These are phyloP conservation scores for Phialophora verrucosa DNA, from an alignment of 2,329 filamentous ascomycete species.

Conservation along the genomic window DNA sequence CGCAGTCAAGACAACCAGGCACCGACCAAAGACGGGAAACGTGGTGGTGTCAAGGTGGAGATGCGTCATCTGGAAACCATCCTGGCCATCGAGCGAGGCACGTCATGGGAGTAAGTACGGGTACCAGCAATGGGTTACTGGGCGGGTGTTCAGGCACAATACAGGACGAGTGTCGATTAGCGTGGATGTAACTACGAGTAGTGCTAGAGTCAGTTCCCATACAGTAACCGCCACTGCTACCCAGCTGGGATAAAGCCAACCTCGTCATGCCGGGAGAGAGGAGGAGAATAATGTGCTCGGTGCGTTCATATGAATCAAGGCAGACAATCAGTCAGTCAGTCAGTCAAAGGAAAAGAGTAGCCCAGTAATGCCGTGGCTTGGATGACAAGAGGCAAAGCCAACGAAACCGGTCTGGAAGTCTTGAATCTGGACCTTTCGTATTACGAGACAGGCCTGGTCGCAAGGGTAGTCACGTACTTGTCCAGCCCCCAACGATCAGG, in stretches of 20 bases:
- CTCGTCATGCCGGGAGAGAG: too few species aligned
- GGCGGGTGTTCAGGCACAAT: slow-evolving; percentile 4
- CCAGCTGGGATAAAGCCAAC: too few species aligned
- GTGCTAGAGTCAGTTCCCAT: too few species aligned
- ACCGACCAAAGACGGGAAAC: slow-evolving; percentile 20
- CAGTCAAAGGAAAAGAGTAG: background rate
- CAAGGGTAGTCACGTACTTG: too few species aligned
- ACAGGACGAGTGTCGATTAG: background rate
- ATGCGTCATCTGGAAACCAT: slow-evolving; percentile 45
- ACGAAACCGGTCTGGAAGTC: background rate
- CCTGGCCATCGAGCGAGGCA: slow-evolving; percentile 42
- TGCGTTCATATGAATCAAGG: too few species aligned
- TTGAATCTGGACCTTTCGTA: background rate
- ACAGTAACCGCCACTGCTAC: too few species aligned
- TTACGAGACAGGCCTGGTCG: background rate
- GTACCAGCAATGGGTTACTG: background rate
- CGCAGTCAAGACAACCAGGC: slow-evolving; percentile 24
- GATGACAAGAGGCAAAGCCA: background rate
- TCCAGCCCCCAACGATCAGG: too few species aligned
- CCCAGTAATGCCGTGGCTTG: background rate
- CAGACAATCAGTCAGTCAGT: too few species aligned
- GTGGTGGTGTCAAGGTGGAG: slow-evolving; percentile 32
- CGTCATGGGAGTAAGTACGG: slow-evolving; percentile 27
- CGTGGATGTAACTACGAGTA: background rate
- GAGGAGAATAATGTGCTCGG: too few species aligned